A percentile compares a stretch with the other conserved stretches of the same genome.
Evolutionary conservation across 257 asterid genomes (phyloP).

Genomic region (Ehretia macrophylla): DNA sequence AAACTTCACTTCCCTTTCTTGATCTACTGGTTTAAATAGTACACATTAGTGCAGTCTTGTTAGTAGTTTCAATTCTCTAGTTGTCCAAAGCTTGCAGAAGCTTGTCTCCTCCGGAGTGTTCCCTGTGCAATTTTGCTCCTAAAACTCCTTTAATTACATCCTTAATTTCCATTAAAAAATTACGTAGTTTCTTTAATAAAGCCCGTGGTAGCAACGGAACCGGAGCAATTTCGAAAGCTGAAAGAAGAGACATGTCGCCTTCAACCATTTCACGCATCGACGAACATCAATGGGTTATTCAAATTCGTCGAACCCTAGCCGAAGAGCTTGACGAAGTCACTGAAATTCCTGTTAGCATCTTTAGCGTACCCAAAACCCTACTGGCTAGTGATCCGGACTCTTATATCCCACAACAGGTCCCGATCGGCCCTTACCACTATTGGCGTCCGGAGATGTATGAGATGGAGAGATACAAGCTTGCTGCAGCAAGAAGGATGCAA

Average conservation of each 20-base stretch:
- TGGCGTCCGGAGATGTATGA: conserved; percentile 38
- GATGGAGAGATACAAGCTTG: conserved; percentile 56
- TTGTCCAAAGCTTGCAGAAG: no score
- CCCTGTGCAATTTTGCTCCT: no score
- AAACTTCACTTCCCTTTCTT: no score
- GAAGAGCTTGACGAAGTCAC: conserved; percentile 41
- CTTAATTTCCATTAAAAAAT: no score
- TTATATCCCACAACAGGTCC: conserved; percentile 49
- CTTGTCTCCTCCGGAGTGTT: no score
- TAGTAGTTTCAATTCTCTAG: no score
- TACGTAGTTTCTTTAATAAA: no score
- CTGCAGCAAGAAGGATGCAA: conserved; percentile 12
- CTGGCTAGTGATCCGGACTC: conserved; percentile 24
- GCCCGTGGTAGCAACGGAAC: no score
- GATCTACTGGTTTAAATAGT: no score
- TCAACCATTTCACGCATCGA: conserved; percentile 27
- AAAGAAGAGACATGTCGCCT: neutral
- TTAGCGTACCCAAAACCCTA: conserved; percentile 47
- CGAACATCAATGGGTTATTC: conserved; percentile 46
- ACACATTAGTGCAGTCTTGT: no score
- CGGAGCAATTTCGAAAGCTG: no score
- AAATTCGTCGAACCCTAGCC: conserved; percentile 43
- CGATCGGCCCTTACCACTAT: conserved; percentile 65
- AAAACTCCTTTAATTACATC: no score
- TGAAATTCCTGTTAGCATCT: conserved; percentile 38